Base-by-base conservation (phyloP, 140 eudicot genomes). In the Senecio squalidus region DNA sequence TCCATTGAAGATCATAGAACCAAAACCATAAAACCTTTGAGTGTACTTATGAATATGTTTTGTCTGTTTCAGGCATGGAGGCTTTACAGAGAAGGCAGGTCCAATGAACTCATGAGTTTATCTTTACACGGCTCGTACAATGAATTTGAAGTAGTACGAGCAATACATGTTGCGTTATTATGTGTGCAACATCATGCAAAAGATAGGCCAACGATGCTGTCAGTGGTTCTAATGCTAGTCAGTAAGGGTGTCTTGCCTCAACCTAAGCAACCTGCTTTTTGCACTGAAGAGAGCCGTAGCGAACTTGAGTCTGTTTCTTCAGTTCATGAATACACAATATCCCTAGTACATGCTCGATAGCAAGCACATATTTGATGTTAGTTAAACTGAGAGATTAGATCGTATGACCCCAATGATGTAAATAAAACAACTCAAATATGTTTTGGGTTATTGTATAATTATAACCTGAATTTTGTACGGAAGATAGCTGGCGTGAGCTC, bases 201-300 rank as follows among this genome's bases (percentile, higher is more conserved):
- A 23, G 61, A 53, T 64, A 49, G 69, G 16, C 69, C 69, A 7
- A 39, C 22, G 1, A 66, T 66, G 71, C 39, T 34, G 23, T 62
- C 56, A 17, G 67, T 61, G 31, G 56, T 61, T 28, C 1, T 62
- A 15, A 62, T 62, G 68, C 18, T 62, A 46, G 68, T 49, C 8
- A 49, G 57, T 31, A 57, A 62, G 17, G 18, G 67, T 5, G 13
- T 23, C 6, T n/a, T 62, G n/a, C 57, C 68, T 29, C 9, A 24
- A 46, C 68, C 68, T 62, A 62, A 28, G 29, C 68, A 62, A 14
- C 68, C 57, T 11, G 68, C 57, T 29, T 61, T 61, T 11, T 61
- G 20, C 45, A 50, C 58, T 0, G 58, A 23, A 27, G 26, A 62
- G 33, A 67, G 30, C 22, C 23, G 3, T 0, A 11, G 5, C 13